phyloP scores from a whole-genome alignment of 768 basidiomycete genomes.

The Trametes cingulata region DNA sequence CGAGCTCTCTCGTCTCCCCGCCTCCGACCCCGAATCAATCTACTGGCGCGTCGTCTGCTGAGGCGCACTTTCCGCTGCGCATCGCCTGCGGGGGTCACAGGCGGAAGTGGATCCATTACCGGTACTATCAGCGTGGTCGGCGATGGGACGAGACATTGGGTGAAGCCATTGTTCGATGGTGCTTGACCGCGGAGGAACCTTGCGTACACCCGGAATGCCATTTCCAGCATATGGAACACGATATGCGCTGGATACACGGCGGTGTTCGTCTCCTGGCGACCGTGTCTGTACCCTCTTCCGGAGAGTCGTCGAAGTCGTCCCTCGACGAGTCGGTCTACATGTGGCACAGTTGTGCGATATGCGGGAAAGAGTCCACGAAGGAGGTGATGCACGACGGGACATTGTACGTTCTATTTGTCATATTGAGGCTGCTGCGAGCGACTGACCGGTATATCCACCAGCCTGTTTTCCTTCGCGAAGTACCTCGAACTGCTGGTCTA shows the following conservation, averaged over 20 bases:
- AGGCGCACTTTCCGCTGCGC: constrained; percentile 18
- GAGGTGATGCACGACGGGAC: constrained; percentile 32
- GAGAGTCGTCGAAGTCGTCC: not conserved
- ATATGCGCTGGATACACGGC: constrained; percentile 43
- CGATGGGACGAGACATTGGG: constrained; percentile 41
- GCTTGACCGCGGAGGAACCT: constrained; percentile 32
- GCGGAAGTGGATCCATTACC: constrained; percentile 48
- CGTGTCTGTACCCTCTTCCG: constrained; percentile 7
- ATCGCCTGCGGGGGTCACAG: constrained; percentile 47
- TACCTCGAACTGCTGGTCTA: constrained; percentile 33
- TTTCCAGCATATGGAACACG: constrained; percentile 43
- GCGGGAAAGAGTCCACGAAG: constrained; percentile 28
- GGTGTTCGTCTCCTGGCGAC: constrained; percentile 33
- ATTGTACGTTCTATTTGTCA: constrained; percentile 23
- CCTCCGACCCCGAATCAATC: constrained; percentile 22
- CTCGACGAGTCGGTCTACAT: constrained; percentile 26
- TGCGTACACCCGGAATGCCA: constrained; percentile 38
- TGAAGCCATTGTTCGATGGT: constrained; percentile 40
- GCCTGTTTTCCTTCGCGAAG: constrained; percentile 33
- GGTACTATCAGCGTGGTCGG: constrained; percentile 44
- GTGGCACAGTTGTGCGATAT: constrained; percentile 34
- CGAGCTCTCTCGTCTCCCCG: constrained; percentile 13
- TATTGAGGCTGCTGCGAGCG: not conserved
- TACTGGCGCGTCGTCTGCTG: constrained; percentile 14
- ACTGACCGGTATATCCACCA: not conserved